These are phyloP conservation scores for Sporothrix mexicana DNA, from an alignment of 2,329 filamentous ascomycete genomes.

Conservation along the genomic window DNA sequence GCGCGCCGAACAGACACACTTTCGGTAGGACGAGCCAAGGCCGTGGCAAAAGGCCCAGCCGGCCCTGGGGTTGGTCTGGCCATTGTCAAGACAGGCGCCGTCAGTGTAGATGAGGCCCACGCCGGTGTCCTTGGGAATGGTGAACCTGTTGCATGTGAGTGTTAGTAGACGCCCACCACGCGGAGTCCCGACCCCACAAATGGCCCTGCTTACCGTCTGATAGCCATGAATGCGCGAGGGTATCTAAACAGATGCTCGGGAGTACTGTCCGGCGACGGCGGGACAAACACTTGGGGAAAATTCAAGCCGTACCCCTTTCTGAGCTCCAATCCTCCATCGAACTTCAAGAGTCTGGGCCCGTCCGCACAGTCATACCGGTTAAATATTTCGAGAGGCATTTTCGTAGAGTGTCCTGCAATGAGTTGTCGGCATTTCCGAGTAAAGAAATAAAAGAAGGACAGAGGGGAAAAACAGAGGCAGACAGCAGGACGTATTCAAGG, in stretches of 20 bases:
- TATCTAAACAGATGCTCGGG: too few relatives aligned
- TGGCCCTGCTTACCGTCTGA: too few relatives aligned
- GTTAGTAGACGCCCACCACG: too few relatives aligned
- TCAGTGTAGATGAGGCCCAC: not conserved
- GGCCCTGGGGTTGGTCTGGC: not conserved
- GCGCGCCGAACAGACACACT: not conserved
- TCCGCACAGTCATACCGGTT: not conserved
- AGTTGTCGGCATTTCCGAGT: too few relatives aligned
- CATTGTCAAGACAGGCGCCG: not conserved
- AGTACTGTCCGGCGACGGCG: too few relatives aligned
- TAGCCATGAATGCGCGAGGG: too few relatives aligned
- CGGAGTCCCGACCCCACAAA: too few relatives aligned
- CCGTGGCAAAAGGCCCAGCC: not conserved
- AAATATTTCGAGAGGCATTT: not conserved
- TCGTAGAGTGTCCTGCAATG: not conserved
- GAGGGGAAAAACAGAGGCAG: too few relatives aligned
- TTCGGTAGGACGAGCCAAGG: not conserved
- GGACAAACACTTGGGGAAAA: too few relatives aligned
- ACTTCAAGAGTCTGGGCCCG: not conserved
- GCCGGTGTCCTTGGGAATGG: not conserved
- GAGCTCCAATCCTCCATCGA: not conserved
- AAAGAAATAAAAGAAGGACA: too few relatives aligned
- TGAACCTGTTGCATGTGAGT: not conserved
- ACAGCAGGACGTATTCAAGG: too few relatives aligned
- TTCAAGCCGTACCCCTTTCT: too few relatives aligned